These are phyloP conservation scores for Coniophora puteana DNA, from an alignment of 1,284 basidiomycete genomes.

Conservation along the genomic window DNA sequence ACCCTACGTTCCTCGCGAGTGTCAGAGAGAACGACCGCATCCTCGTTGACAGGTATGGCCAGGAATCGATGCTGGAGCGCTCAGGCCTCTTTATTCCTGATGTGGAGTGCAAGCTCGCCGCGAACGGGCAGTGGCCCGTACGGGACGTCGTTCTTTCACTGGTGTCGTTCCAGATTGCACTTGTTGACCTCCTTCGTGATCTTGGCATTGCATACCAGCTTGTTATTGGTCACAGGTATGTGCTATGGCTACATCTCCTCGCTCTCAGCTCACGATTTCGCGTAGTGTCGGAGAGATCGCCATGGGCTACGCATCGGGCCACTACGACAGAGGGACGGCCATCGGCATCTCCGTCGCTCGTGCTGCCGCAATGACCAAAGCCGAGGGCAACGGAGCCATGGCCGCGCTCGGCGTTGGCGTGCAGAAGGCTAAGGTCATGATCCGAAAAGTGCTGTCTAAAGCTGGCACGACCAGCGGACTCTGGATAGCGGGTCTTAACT, in stretches of 20 bases:
- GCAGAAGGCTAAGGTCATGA: constrained; percentile 9
- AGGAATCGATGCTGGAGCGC: constrained; percentile 6
- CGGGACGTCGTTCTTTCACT: constrained; percentile 9
- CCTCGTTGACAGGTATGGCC: constrained; percentile 5
- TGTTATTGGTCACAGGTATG: constrained; percentile 8
- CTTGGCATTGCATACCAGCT: constrained; percentile 8
- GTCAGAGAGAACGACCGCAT: constrained; percentile 5
- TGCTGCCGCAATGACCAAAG: constrained; percentile 8
- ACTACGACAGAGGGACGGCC: constrained; percentile 8
- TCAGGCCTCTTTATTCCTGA: constrained; percentile 7
- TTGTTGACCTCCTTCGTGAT: constrained; percentile 5
- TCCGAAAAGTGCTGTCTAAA: constrained; percentile 7
- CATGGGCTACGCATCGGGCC: constrained; percentile 10
- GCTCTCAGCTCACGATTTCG: not conserved
- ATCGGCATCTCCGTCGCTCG: constrained; percentile 9
- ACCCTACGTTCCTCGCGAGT: constrained; percentile 2
- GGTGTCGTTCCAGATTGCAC: constrained; percentile 7
- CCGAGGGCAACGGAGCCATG: constrained; percentile 9
- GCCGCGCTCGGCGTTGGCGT: constrained; percentile 9
- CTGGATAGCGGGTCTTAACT: constrained; percentile 9
- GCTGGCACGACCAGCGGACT: constrained; percentile 4
- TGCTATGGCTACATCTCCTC: not conserved
- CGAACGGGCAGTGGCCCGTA: constrained; percentile 8
- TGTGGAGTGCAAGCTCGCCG: constrained; percentile 6
- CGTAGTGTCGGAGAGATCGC: constrained; percentile 8